Evolutionary conservation across 148 eudicot genomes (phyloP), one percentile per base, ranked within the genome.

Genomic region (Simmondsia chinensis): DNA sequence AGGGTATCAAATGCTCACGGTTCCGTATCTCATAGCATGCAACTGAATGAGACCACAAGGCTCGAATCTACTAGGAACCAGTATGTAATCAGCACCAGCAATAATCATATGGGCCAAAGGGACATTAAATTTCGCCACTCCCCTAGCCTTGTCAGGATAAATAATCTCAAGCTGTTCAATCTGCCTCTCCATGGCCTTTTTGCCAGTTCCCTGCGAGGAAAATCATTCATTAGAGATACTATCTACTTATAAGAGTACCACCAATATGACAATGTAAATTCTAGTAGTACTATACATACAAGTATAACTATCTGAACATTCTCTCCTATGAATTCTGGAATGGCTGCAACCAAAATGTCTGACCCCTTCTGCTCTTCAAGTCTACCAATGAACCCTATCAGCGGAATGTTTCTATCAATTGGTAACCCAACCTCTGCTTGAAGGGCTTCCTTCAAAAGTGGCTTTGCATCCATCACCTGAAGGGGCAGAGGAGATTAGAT

Each of bases 41-140:
- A 91, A 60, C 60, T 91, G 99, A 52, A 85, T 86, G 43, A 91
- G 99, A 66, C 99, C 99, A 44, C 99, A 85, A 5, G 99, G 99
- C 56, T 91, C 99, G 27, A 91, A 91, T 71, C 99, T 76, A 57
- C 95, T 85, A 0, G 99, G 99, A 15, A 91, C 42, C 57, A 91
- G 33, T 59, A 91, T 76, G 40, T 64, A 85, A 64, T 91, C 99
- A 60, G 83, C 88, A 4, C 95, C 89, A 17, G 94, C 94, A 33
- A 48, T 85, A 23, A 91, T 91, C 83, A 67, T 72, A 56, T 91
- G 99, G 14, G 99, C 95, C 61, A 85, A 59, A 0, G 85, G 79
- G 32, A 66, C 72, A 39, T 82, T 79, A 47, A 91, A 91, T 44
- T 82, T 85, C 2, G 95, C 95, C 9, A 85, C 75, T 40, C 95